Base-by-base conservation (phyloP, 2,329 filamentous ascomycete genomes). In the Alternaria atra region DNA sequence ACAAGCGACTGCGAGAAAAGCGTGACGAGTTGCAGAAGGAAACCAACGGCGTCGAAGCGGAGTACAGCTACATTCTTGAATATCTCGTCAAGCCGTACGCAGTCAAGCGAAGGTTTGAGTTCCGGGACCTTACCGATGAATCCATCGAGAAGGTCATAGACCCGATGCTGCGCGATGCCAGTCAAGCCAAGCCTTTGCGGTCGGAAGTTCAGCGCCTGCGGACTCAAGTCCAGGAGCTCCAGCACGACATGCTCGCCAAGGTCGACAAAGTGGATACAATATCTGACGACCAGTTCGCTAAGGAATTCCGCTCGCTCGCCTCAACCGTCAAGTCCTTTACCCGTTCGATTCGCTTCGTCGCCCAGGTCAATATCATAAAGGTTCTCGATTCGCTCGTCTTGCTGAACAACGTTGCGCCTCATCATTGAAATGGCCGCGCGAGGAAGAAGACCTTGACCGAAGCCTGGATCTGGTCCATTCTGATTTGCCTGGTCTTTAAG, bases 291-390 rank as follows among this genome's bases (percentile, higher is more conserved):
- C 37, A 66, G 12, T 58, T 74, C 13, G 40, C 46, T 1, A 32
- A 55, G 10, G 60, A 63, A 0, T 73, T 73, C 30, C 60, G 64
- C 6, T 15, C 20, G 8, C 39, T 73, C 1, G 48, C 42, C 9
- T 48, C 60, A 2, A 12, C 48, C 0, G 48, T 74, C 61, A 74
- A 69, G 35, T 32, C 47, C 0, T 15, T 73, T 1, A 70, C 63
- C 29, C 66, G 71, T 5, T 12, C 37, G 0, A 43, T 66, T 9
- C 42, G 48, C 2, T 6, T 64, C 2, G 12, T 3, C 6, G 6
- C 25, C 4, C 4, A 12, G 0, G 20, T 29, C 2, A 17, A 65
- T 43, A 9, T 66, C 27, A 6, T 34, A 2, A 13, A 29, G 20
- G 27, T 42, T 3, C 13, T 51, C 12, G 25, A 1, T 2, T n/a